These are phyloP conservation scores for Coemansia sp. DNA, from an alignment of 371 early-diverging fungal genomes.

Conservation along the genomic window DNA sequence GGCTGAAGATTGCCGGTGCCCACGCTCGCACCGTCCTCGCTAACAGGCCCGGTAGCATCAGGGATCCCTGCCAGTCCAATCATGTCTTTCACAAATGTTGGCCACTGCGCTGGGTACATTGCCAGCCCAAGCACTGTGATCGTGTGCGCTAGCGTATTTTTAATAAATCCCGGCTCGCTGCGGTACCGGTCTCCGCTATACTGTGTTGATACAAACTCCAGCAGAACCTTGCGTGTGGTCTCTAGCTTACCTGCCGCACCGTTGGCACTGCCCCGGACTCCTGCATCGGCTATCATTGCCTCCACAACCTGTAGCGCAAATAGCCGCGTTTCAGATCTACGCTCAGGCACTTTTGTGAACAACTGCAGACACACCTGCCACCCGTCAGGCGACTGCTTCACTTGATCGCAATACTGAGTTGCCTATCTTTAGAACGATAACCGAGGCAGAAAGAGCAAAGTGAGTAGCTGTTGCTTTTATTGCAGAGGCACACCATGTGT, in stretches of 20 bases:
- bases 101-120: conserved; percentile 85
- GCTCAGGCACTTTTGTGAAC: conserved; percentile 57
- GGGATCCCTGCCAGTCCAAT: conserved; percentile 60
- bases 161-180: conserved; percentile 60
- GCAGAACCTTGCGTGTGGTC: conserved; percentile 24
- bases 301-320: conserved; percentile 86
- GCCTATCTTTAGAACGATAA: conserved; percentile 58
- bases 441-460: not conserved
- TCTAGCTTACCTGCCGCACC: conserved; percentile 24
- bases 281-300: conserved; percentile 27
- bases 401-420: conserved; percentile 78
- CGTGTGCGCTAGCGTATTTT: conserved; percentile 85
- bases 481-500: not conserved
- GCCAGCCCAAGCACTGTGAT: conserved; percentile 79
- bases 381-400: conserved; percentile 75
- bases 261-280: conserved; percentile 15
- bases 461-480: not conserved
- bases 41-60: conserved; percentile 23
- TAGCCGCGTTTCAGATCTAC: conserved; percentile 77
- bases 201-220: conserved; percentile 43
- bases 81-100: conserved; percentile 83
- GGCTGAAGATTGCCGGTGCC: conserved; percentile 52
- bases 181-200: conserved; percentile 39
- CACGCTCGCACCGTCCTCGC: conserved; percentile 19
- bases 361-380: conserved; percentile 84